Conservation (phyloP, 106 monocot genomes). For the Chionographis japonica region DNA sequence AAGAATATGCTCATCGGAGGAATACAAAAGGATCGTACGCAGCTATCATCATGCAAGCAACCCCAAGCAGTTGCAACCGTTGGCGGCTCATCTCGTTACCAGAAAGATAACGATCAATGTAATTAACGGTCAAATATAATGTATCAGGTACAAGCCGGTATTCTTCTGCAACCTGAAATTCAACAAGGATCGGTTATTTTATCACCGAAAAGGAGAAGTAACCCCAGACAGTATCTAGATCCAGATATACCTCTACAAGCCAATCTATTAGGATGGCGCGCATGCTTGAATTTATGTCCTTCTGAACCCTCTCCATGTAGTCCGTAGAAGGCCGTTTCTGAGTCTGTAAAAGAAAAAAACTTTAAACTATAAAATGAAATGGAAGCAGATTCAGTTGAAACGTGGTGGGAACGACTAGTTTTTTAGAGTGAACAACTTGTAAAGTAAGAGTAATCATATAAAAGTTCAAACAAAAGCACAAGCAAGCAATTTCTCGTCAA, state of each 20-base stretch:
- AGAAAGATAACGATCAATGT: conserved; percentile 26
- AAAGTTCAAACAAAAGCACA: too few relatives aligned
- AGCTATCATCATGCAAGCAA: conserved; percentile 35
- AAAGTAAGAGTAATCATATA: too few relatives aligned
- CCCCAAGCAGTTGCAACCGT: conserved; percentile 26
- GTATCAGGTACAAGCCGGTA: conserved; percentile 30
- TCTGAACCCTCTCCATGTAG: conserved; percentile 80
- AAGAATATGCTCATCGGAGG: background rate
- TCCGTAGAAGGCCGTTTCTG: conserved; percentile 65
- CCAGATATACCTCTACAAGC: conserved; percentile 54
- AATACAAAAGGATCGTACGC: conserved; percentile 12
- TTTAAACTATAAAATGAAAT: background rate
- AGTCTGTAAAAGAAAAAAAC: conserved; percentile 21
- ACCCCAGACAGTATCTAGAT: background rate
- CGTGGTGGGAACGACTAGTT: too few relatives aligned
- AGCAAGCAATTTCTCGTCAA: too few relatives aligned
- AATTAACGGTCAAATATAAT: conserved; percentile 22
- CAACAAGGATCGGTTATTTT: background rate
- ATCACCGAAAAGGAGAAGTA: background rate
- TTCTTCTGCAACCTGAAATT: conserved; percentile 25
- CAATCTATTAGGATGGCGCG: conserved; percentile 56
- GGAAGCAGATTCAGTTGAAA: too few relatives aligned
- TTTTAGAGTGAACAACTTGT: too few relatives aligned
- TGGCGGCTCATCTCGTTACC: conserved; percentile 19
- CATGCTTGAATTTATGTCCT: conserved; percentile 88